Percentiles rank a stretch among this genome's conserved stretches.
Conservation (phyloP, 2,329 filamentous ascomycete species). For the Chrysoporthe deuterocubensis region DNA sequence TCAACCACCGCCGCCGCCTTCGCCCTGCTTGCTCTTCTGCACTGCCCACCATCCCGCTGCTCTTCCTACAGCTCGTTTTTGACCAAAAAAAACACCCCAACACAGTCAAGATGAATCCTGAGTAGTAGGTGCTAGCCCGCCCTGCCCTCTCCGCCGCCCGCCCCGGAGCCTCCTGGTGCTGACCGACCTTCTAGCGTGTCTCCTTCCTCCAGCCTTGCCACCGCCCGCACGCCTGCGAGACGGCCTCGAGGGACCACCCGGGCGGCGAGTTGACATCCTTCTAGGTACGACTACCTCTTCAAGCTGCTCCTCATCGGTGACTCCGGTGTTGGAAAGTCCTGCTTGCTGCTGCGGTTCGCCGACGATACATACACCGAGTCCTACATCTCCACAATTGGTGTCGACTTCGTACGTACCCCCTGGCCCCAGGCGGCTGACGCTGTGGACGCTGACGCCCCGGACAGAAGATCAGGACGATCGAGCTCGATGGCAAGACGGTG, state of each 20-base stretch:
- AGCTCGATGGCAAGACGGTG: conserved; percentile 99
- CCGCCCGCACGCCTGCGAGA: not conserved
- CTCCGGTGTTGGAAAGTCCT: conserved; percentile 99
- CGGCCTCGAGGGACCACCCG: conserved; percentile 6
- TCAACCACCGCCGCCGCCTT: conserved; percentile 25
- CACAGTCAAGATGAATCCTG: conserved; percentile 78
- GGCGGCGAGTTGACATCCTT: conserved; percentile 33
- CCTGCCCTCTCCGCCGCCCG: conserved; percentile 31
- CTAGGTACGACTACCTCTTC: conserved; percentile 99
- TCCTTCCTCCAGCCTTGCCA: conserved; percentile 12
- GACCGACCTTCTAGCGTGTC: conserved; percentile 29
- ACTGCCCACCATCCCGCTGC: conserved; percentile 25
- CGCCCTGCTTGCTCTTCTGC: conserved; percentile 25
- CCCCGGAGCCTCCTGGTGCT: conserved; percentile 26
- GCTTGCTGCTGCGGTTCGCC: conserved; percentile 94
- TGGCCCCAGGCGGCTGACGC: not conserved
- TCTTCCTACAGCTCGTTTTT: conserved; percentile 7
- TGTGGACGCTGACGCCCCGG: conserved; percentile 37
- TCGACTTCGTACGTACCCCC: conserved; percentile 87
- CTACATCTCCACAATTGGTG: conserved; percentile 99
- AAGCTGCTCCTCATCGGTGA: conserved; percentile 99
- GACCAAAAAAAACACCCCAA: conserved; percentile 5
- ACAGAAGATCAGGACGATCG: conserved; percentile 99
- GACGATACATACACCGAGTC: conserved; percentile 99
- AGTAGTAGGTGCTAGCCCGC: conserved; percentile 70